Evolutionary conservation across 106 monocot genomes (phyloP).

Genomic region (Agapanthus africanus): DNA sequence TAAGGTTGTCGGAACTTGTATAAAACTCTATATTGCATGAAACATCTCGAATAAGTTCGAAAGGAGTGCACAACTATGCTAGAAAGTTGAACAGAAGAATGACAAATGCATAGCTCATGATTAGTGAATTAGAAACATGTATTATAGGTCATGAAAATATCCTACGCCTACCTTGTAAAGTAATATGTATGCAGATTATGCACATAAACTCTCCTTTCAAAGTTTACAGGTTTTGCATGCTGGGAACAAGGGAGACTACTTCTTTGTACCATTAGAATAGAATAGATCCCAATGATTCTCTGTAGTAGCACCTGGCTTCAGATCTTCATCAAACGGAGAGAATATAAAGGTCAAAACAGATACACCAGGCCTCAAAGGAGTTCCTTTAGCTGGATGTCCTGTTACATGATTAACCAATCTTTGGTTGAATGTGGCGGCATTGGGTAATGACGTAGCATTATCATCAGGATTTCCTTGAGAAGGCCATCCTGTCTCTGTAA

Average conservation of each 20-base stretch:
- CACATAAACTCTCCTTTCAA: neutral
- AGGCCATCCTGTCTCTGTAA: slow-evolving; percentile 46
- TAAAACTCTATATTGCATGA: too few relatives aligned
- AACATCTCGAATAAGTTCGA: too few relatives aligned
- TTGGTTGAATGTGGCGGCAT: slow-evolving; percentile 28
- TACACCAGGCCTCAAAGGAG: slow-evolving; percentile 31
- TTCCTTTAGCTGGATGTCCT: slow-evolving; percentile 19
- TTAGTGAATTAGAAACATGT: too few relatives aligned
- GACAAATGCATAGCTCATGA: too few relatives aligned
- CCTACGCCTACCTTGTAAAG: too few relatives aligned
- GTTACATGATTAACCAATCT: slow-evolving; percentile 27
- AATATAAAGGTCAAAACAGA: slow-evolving; percentile 37
- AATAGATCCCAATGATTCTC: slow-evolving; percentile 44
- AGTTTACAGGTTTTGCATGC: neutral
- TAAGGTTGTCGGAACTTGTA: too few relatives aligned
- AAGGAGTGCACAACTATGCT: too few relatives aligned
- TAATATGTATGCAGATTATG: neutral
- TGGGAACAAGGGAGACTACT: slow-evolving; percentile 11
- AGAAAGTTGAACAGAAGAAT: too few relatives aligned
- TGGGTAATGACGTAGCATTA: slow-evolving; percentile 20
- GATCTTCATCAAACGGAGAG: slow-evolving; percentile 35
- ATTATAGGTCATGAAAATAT: too few relatives aligned
- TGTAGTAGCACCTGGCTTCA: slow-evolving; percentile 30
- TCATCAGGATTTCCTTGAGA: slow-evolving; percentile 27
- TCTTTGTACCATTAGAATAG: slow-evolving; percentile 36